Evolutionary conservation across 108 stramenopile genomes (phyloP).

Genomic region (Aureococcus anophagefferens): DNA sequence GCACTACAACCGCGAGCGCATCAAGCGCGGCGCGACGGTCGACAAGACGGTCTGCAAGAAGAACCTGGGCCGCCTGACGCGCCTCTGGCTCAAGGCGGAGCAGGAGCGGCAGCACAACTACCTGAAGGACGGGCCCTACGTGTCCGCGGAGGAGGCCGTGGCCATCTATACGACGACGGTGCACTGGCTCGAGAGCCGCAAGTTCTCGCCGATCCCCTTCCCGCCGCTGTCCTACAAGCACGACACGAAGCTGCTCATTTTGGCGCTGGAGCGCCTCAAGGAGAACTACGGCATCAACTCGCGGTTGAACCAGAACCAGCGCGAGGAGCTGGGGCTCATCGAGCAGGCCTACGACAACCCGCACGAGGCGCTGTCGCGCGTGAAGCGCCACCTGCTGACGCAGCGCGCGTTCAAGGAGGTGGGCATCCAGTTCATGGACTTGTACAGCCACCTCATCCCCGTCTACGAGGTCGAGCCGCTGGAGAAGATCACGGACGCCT

Average conservation of each 20-base stretch:
- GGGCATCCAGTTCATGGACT: slow-evolving; percentile 96
- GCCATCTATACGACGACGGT: slow-evolving; percentile 99
- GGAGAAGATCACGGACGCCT: slow-evolving; percentile 98
- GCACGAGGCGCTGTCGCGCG: slow-evolving; percentile 80
- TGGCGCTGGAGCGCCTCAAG: slow-evolving; percentile 96
- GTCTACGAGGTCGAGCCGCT: slow-evolving; percentile 94
- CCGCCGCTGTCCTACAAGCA: slow-evolving; percentile 99
- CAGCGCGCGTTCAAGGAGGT: slow-evolving; percentile 99
- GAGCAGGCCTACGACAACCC: slow-evolving; percentile 99
- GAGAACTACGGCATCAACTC: slow-evolving; percentile 85
- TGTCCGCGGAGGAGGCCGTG: slow-evolving; percentile 97
- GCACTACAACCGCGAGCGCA: slow-evolving; percentile 97
- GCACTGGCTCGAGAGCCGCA: slow-evolving; percentile 97
- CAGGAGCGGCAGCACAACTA: slow-evolving; percentile 99
- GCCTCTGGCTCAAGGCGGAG: slow-evolving; percentile 98
- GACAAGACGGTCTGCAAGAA: slow-evolving; percentile 91
- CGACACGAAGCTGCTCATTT: slow-evolving; percentile 98
- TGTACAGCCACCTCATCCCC: slow-evolving; percentile 90
- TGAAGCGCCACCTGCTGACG: slow-evolving; percentile 95
- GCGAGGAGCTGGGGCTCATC: slow-evolving; percentile 95
- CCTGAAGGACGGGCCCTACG: slow-evolving; percentile 94
- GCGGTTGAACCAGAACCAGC: slow-evolving; percentile 83
- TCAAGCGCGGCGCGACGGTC: slow-evolving; percentile 97
- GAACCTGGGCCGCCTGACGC: slow-evolving; percentile 92
- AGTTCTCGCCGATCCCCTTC: slow-evolving; percentile 97